Evolutionary conservation across 192 early-diverging fungal species (phyloP), one percentile per base, ranked within the genome.

Genomic region (Physocladia obscura): DNA sequence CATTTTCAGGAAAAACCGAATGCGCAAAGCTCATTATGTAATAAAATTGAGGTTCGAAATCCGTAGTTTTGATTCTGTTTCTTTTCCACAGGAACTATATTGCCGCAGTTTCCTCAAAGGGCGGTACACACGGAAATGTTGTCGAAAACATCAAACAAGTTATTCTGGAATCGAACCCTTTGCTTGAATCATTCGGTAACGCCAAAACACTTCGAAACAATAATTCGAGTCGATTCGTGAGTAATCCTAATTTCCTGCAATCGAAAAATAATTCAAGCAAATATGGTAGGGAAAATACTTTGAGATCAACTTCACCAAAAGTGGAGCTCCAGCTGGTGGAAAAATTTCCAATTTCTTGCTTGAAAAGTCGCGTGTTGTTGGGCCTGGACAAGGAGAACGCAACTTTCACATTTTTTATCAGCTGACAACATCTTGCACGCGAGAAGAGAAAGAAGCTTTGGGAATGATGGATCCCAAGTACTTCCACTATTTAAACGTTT

Each of bases 171-270:
- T 97, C 96, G 3, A 99, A 99, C 77, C 97, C 97, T 29, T 78
- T 99, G 37, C 85, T 99, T 19, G 97, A 99, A 77, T 92, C 93
- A 63, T 99, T 99, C 84, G 97, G 97, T 26, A 97, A 96, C 74
- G 97, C 97, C 62, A 99, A 99, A 76, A 99, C 97, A 0, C 77
- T 99, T 58, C 88, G 94, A 67, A 99, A 99, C 82, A 96, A 98
- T 82, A 99, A 99, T 76, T 97, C 95, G 19, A 93, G 91, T 87
- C 90, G 97, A 49, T 96, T 97, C 73, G 92, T 93, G 81, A 62
- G 88, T 77, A 27, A 1, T 30, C 57, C 36, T 35, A 19, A 6
- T 17, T 4, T 62, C 6, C 35, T 56, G 4, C 21, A 5, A 15
- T 19, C 5, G 17, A 8, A 31, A 17, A 35, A 3, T 58, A 31